Percentiles rank a stretch among this genome's conserved stretches.
Evolutionary conservation across 1,284 basidiomycete genomes (phyloP).

Genomic region (Ceratobasidium sp.): DNA sequence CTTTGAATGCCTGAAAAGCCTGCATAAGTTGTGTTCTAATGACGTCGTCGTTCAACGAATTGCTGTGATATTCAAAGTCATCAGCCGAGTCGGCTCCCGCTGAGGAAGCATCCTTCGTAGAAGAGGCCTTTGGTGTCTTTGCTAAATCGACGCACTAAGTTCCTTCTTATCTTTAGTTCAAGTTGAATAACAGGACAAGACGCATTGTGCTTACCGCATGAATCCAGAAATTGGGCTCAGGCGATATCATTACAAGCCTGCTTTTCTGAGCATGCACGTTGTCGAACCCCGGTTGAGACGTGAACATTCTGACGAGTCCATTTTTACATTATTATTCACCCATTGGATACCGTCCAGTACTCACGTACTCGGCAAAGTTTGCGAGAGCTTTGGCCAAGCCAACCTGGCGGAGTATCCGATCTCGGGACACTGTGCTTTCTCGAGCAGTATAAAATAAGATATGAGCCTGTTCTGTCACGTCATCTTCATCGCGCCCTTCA

Average conservation of each 20-base stretch:
- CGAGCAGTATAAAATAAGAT: conserved; percentile 86
- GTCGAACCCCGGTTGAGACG: conserved; percentile 59
- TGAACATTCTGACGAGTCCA: conserved; percentile 40
- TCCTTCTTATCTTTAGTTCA: conserved; percentile 44
- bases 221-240: conserved; percentile 83
- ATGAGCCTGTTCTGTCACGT: conserved; percentile 84
- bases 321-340: conserved; percentile 46
- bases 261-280: conserved; percentile 79
- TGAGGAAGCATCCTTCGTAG: conserved; percentile 6
- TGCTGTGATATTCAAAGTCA: conserved; percentile 71
- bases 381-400: conserved; percentile 84
- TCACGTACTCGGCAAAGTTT: conserved; percentile 74
- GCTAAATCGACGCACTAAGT: conserved; percentile 73
- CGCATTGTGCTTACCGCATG: conserved; percentile 69
- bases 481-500: conserved; percentile 65
- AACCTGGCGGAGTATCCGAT: conserved; percentile 82
- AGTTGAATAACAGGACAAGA: not conserved
- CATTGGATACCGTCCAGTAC: conserved; percentile 54
- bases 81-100: conserved; percentile 43
- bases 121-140: conserved; percentile 54
- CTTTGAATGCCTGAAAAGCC: conserved; percentile 80
- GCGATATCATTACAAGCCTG: conserved; percentile 79
- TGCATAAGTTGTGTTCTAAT: conserved; percentile 65
- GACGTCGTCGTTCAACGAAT: conserved; percentile 70
- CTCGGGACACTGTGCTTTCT: conserved; percentile 79